Evolutionary conservation across 305 asterid genomes (phyloP), one percentile per base, ranked within the genome.

Genomic region (Lippia alba): DNA sequence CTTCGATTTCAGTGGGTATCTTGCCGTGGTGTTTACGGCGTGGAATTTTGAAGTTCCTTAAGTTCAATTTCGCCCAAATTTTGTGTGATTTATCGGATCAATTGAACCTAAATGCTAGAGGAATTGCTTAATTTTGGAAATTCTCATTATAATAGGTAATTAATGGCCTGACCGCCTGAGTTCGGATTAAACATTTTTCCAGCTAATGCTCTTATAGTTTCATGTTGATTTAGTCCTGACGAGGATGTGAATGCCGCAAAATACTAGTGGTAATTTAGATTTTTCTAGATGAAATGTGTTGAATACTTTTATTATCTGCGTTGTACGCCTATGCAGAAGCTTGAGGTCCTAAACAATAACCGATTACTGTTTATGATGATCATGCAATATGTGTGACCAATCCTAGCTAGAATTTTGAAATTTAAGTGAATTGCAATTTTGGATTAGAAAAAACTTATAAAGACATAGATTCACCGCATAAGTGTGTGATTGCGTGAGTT

Each of bases 21-120:
- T 61, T 69, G 61, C 70, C 30, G n/a, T 61, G 67, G 76, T 74
- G 51, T 41, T 40, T 67, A 12, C 32, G 30, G 61, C 49, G 19
- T 59, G 70, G 61, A 71, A 41, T 20, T 15, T 12, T 76, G 30
- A 58, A 66, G 69, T 15, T 36, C 53, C 19, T 54, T 34, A 46
- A 61, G 44, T 48, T 59, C 49, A 36, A n/a, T 45, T 64, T 36
- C 39, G 30, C 20, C 10, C 12, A 50, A 39, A 9, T 74, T 72
- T 8, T 39, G 51, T 18, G 19, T 2, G 19, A 9, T 56, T 24
- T 54, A 11, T 39, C 33, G 14, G 69, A 34, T 55, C 1, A 6
- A 15, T 55, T 20, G 32, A 32, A 55, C 7, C 44, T 16, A 4
- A 30, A 15, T 32, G 3, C 41, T 10, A 18, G 2, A 15, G 4